Base-by-base conservation (phyloP, 352 stramenopile species). In the Peronospora farinosa region DNA sequence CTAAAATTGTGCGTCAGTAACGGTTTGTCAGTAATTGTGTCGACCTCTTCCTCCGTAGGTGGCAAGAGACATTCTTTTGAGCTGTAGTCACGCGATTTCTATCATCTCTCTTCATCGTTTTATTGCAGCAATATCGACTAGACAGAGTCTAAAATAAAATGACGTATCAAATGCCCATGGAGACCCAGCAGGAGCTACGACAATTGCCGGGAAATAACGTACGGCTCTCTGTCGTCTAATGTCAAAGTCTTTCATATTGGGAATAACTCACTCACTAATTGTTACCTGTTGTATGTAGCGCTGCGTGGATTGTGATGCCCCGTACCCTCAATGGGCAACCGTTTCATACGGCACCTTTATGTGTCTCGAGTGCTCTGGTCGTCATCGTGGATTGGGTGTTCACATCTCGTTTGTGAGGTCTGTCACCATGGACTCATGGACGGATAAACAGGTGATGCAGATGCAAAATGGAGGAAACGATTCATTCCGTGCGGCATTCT, bases 261-360 rank as follows among this genome's bases (percentile, higher is more conserved):
- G 17, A 30, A n/a, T 28, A 33, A 40, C 15, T 52, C 12, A 12
- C 11, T 43, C 12, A 12, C 11, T 43, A 16, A 43, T 3, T 7
- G 9, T 31, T 9, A 7, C 2, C 17, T 31, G n/a, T n/a, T 32
- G 8, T 58, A 25, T 41, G 11, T 47, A 84, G 75, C 74, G 75
- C 41, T 98, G 93, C 61, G 96, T 97, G 43, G 93, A 98, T 73
- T 98, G 93, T 47, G 76, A 90, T 49, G 91, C 90, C 28, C 76
- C 89, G 41, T 97, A 98, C 62, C 93, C 93, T 16, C 84, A 91
- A 42, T 98, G 93, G 92, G 91, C 92, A 4, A 96, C 86, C 2
- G 88, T 95, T 31, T 96, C 91, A 13, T 98, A 97, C 68, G 93
- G 92, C 43, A 94, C 95, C 16, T 97, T 98, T 57, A 96, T 98